Conservation (phyloP, 2,329 filamentous ascomycete species). For the Diaporthe eres region DNA sequence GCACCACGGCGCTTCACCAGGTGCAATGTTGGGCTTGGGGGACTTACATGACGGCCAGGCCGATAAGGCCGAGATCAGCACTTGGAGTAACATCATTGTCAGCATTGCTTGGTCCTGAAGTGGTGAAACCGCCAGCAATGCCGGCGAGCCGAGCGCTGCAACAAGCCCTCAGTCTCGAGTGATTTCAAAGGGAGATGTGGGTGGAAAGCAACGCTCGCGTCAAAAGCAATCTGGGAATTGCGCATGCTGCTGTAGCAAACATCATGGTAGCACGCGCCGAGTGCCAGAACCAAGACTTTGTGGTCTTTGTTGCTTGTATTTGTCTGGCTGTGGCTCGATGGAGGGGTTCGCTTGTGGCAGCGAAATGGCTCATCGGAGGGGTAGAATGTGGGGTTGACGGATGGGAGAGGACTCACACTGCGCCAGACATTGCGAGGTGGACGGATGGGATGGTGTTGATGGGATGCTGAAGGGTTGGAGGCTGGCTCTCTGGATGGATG, state of each 20-base stretch:
- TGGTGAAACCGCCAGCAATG: conserved; percentile 75
- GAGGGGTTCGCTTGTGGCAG: conserved; percentile 42
- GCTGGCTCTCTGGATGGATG: conserved; percentile 33
- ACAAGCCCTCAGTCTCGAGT: conserved; percentile 52
- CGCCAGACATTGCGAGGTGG: conserved; percentile 66
- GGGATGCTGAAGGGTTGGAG: conserved; percentile 39
- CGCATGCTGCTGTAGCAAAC: conserved; percentile 1
- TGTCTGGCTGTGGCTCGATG: conserved; percentile 21
- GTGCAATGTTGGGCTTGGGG: conserved; percentile 12
- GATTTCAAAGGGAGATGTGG: conserved; percentile 45
- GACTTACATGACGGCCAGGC: conserved; percentile 88
- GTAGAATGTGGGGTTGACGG: conserved; percentile 49
- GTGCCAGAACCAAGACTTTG: background rate
- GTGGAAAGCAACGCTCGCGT: conserved; percentile 39
- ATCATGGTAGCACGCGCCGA: background rate
- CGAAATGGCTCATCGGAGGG: conserved; percentile 49
- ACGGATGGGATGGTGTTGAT: conserved; percentile 44
- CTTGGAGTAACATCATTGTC: conserved; percentile 67
- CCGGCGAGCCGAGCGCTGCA: conserved; percentile 81
- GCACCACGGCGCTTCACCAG: conserved; percentile 24
- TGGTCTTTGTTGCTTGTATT: background rate
- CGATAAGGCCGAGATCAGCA: conserved; percentile 92
- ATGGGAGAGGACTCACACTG: conserved; percentile 71
- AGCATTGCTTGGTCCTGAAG: conserved; percentile 63
- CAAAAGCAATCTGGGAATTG: background rate